phyloP scores from a whole-genome alignment of 208 protist genomes.

The Phytomonas francai region DNA sequence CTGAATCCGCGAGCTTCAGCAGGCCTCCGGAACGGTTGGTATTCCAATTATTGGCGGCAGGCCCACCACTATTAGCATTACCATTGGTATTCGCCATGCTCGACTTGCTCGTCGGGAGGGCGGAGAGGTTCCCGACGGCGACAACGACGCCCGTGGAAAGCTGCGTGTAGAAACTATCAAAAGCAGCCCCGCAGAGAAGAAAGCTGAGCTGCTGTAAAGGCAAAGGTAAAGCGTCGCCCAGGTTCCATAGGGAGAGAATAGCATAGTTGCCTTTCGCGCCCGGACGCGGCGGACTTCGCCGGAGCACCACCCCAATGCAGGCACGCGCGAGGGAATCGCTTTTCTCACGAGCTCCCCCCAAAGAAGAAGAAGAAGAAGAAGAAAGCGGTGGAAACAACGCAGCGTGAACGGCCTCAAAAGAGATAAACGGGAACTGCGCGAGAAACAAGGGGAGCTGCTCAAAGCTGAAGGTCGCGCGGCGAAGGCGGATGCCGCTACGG shows the following conservation, averaged over 20 bases:
- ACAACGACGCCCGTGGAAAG: slow-evolving; percentile 38
- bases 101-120: slow-evolving; percentile 9
- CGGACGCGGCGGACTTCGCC: slow-evolving; percentile 27
- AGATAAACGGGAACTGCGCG: slow-evolving; percentile 42
- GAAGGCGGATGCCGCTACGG: slow-evolving; percentile 43
- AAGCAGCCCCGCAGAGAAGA: slow-evolving; percentile 50
- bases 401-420: slow-evolving; percentile 29
- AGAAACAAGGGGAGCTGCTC: slow-evolving; percentile 51
- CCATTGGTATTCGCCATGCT: not conserved
- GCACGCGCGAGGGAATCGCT: slow-evolving; percentile 18
- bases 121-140: slow-evolving; percentile 39
- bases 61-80: not conserved
- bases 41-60: too few relatives aligned
- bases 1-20: slow-evolving; percentile 23
- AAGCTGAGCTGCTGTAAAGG: slow-evolving; percentile 36
- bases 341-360: not conserved
- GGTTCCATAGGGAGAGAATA: slow-evolving; percentile 57
- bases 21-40: slow-evolving; percentile 9
- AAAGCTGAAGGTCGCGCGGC: slow-evolving; percentile 39
- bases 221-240: slow-evolving; percentile 37
- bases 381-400: too few relatives aligned
- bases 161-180: slow-evolving; percentile 50
- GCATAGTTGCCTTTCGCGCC: slow-evolving; percentile 26
- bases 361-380: too few relatives aligned
- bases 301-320: slow-evolving; percentile 63